phyloP scores from a whole-genome alignment of 352 stramenopile species.

The Peronospora belbahrii region DNA sequence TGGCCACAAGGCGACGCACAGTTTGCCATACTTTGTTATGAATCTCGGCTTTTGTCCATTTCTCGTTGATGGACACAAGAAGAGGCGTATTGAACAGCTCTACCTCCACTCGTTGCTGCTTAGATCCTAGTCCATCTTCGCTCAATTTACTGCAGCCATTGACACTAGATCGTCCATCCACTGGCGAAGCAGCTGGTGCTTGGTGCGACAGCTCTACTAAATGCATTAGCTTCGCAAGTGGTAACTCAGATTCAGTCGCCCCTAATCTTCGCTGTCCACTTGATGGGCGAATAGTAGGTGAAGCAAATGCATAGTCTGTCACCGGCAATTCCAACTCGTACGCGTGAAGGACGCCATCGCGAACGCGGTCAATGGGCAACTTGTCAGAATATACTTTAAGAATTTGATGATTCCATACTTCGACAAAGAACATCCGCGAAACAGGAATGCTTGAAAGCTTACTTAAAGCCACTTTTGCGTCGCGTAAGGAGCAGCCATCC shows the following conservation, averaged over 20 bases:
- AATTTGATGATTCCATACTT: constrained; percentile 67
- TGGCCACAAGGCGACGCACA: constrained; percentile 63
- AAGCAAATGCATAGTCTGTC: constrained; percentile 59
- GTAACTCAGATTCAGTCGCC: constrained; percentile 13
- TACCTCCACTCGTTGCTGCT: constrained; percentile 64
- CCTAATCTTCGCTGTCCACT: constrained; percentile 16
- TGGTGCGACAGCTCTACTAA: constrained; percentile 70
- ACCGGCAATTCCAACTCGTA: constrained; percentile 84
- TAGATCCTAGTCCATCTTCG: constrained; percentile 31
- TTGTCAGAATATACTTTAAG: constrained; percentile 41
- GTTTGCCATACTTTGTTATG: constrained; percentile 76
- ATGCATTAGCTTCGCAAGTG: constrained; percentile 39
- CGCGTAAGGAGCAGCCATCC: constrained; percentile 29
- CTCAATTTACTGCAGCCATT: constrained; percentile 27
- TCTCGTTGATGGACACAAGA: constrained; percentile 52
- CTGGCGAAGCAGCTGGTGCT: constrained; percentile 46
- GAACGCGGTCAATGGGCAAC: constrained; percentile 38
- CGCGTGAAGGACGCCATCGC: constrained; percentile 58
- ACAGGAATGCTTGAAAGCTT: constrained; percentile 35
- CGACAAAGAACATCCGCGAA: constrained; percentile 56
- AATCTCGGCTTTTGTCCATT: constrained; percentile 60
- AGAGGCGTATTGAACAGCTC: constrained; percentile 73
- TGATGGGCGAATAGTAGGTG: constrained; percentile 40
- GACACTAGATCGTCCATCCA: constrained; percentile 29
- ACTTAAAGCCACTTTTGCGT: constrained; percentile 59